Conservation (phyloP, 2,329 filamentous ascomycete genomes). For the Exophiala xenobiotica region DNA sequence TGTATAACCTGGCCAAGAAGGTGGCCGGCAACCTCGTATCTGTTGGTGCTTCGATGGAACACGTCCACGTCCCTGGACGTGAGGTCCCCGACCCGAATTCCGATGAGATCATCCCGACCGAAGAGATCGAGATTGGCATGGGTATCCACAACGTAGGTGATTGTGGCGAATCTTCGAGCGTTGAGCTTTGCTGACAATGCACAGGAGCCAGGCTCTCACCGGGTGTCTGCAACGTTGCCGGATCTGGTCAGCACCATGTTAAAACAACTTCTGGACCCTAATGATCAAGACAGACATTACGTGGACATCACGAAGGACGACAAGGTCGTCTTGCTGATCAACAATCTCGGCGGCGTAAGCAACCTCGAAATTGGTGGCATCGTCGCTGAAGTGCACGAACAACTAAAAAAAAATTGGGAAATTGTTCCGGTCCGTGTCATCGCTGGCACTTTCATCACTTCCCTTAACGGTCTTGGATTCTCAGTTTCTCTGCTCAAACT, state of each 20-base stretch:
- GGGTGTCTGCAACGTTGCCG: constrained; percentile 50
- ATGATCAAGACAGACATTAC: constrained; percentile 64
- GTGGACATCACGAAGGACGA: constrained; percentile 57
- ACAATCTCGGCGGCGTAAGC: constrained; percentile 69
- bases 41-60: constrained; percentile 80
- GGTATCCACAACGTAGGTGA: constrained; percentile 51
- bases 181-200: neutral
- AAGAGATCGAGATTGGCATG: constrained; percentile 69
- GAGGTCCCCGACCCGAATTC: constrained; percentile 43
- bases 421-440: constrained; percentile 63
- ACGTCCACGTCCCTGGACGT: constrained; percentile 90
- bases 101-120: constrained; percentile 53
- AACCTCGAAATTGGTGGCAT: constrained; percentile 66
- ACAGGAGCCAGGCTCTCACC: constrained; percentile 49
- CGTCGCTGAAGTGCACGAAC: constrained; percentile 63
- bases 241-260: constrained; percentile 62
- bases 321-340: constrained; percentile 64
- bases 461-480: constrained; percentile 69
- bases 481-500: constrained; percentile 66
- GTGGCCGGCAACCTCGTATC: constrained; percentile 75
- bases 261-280: constrained; percentile 60
- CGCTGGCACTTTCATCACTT: constrained; percentile 69
- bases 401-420: constrained; percentile 58
- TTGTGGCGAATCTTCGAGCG: neutral
- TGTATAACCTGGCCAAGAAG: constrained; percentile 68